phyloP scores from a whole-genome alignment of 2,329 filamentous ascomycete genomes.

The Fusarium begoniae region DNA sequence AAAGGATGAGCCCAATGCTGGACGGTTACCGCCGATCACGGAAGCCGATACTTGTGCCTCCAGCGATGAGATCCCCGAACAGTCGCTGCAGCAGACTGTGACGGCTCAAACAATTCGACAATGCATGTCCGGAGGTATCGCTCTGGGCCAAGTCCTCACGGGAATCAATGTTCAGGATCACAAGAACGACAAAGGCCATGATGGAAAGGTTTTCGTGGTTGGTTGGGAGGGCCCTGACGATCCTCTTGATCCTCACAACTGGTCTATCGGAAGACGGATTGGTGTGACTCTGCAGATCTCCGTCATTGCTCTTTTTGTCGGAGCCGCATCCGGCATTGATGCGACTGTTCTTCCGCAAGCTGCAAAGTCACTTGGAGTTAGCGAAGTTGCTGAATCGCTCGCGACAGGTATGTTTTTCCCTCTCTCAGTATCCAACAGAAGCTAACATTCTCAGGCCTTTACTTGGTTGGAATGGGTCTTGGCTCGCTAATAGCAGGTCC shows the following conservation, averaged over 20 bases:
- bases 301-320: conserved; percentile 59
- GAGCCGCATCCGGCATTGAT: conserved; percentile 62
- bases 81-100: neutral
- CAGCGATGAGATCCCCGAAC: neutral
- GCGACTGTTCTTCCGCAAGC: conserved; percentile 58
- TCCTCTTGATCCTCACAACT: conserved; percentile 56
- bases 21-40: neutral
- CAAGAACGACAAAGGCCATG: conserved; percentile 29
- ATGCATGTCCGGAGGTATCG: conserved; percentile 12
- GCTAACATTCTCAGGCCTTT: conserved; percentile 31
- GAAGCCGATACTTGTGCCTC: neutral
- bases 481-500: conserved; percentile 51
- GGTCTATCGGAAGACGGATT: conserved; percentile 50
- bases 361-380: conserved; percentile 56
- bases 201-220: conserved; percentile 46
- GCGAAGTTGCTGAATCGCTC: conserved; percentile 59
- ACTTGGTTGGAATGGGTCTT: conserved; percentile 49
- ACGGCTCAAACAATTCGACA: conserved; percentile 14
- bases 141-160: conserved; percentile 44
- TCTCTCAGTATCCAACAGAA: rapidly evolving
- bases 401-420: conserved; percentile 49
- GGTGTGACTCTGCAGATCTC: conserved; percentile 54
- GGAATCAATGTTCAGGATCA: conserved; percentile 46
- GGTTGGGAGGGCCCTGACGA: conserved; percentile 49
- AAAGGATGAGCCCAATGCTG: neutral